Evolutionary conservation across 345 rosid species (phyloP), one percentile per base, ranked within the genome.

Genomic region (sweet orange (Citrus sinensis)): DNA sequence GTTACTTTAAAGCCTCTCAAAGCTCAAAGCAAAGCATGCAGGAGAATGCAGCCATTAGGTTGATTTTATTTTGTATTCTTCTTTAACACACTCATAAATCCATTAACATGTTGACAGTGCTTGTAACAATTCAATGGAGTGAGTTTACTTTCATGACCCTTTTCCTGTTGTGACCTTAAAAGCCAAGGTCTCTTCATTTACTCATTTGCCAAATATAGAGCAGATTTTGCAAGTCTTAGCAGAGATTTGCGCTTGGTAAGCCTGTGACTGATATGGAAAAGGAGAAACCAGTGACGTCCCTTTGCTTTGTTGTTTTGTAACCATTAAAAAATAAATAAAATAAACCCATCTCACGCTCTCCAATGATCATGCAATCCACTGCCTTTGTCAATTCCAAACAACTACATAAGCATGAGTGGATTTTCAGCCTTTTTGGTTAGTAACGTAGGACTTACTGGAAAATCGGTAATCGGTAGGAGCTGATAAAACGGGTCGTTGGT

Each of bases 191-290:
- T 61, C 54, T 7, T 4, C 70, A 60, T 74, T 80, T 55, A 74
- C 75, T 85, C 67, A 74, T 40, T 71, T 85, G 70, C 81, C 70
- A 68, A 29, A 74, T 51, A 40, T 70, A 66, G 71, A 49, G 76
- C 51, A 59, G 73, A 80, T 75, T 62, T 68, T 75, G 22, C 25
- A 25, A 69, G 54, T 1, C 29, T 42, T 6, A 69, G 22, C 72
- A 14, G 58, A 69, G 35, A 46, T 69, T 46, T 46, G 55, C 5
- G 11, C 34, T 14, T 25, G 35, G 20, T 24, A 22, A 40, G 73
- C 59, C 58, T 49, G 73, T 49, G 59, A 49, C 60, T 16, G 73
- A 49, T 70, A 70, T 17, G 37, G 49, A 70, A 27, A 20, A 16
- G 60, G 39, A n/a, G 37, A 49, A n/a, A 49, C 73, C 60, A 49